These are phyloP conservation scores for Russula sp. DNA, from an alignment of 768 basidiomycete species.

Conservation along the genomic window DNA sequence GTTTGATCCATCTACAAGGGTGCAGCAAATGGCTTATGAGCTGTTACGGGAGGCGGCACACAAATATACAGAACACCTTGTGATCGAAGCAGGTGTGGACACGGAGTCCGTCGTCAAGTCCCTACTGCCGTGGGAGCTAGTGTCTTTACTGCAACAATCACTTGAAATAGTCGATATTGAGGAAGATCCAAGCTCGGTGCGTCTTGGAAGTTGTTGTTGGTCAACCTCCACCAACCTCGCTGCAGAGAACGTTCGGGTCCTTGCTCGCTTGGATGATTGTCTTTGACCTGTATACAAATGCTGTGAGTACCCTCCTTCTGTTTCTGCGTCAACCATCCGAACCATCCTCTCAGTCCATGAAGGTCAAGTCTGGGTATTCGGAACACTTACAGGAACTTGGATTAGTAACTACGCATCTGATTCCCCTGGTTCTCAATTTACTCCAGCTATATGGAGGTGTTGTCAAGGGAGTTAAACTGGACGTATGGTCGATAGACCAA, in stretches of 20 bases:
- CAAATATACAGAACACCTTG: slow-evolving; percentile 73
- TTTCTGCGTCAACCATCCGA: background rate
- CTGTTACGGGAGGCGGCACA: slow-evolving; percentile 62
- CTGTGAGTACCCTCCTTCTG: slow-evolving; percentile 43
- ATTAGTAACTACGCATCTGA: slow-evolving; percentile 54
- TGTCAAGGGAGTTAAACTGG: slow-evolving; percentile 68
- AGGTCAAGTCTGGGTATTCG: slow-evolving; percentile 77
- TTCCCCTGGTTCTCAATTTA: slow-evolving; percentile 63
- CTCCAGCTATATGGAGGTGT: slow-evolving; percentile 62
- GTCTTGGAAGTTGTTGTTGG: background rate
- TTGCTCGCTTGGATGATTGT: slow-evolving; percentile 88
- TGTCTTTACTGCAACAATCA: slow-evolving; percentile 50
- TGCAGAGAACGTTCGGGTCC: slow-evolving; percentile 48
- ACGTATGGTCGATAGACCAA: slow-evolving; percentile 79
- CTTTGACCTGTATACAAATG: slow-evolving; percentile 76
- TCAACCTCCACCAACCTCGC: slow-evolving; percentile 7
- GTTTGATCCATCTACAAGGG: slow-evolving; percentile 49
- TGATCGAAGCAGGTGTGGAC: slow-evolving; percentile 82
- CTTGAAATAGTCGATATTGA: slow-evolving; percentile 34
- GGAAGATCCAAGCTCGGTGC: slow-evolving; percentile 30
- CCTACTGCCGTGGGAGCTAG: slow-evolving; percentile 58
- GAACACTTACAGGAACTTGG: slow-evolving; percentile 72
- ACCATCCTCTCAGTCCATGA: slow-evolving; percentile 56
- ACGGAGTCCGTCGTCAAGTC: slow-evolving; percentile 46
- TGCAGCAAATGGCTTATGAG: slow-evolving; percentile 73